Evolutionary conservation across 2,329 filamentous ascomycete genomes (phyloP).

Genomic region (Setomelanomma holmii): DNA sequence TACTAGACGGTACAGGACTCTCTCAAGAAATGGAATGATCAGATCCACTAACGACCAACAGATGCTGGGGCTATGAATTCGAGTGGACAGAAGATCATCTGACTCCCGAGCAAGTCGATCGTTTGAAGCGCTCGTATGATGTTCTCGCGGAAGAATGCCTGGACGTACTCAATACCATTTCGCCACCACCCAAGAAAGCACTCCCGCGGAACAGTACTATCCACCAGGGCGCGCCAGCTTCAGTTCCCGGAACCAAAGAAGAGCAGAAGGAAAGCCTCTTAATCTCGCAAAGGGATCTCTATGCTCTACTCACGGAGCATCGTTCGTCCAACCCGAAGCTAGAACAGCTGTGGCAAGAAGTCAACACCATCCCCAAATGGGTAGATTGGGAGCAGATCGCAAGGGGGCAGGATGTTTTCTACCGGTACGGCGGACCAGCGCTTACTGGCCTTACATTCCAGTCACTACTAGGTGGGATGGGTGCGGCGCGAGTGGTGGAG

Average conservation of each 20-base stretch:
- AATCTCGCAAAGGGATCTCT: slow-evolving; percentile 64
- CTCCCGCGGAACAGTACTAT: slow-evolving; percentile 48
- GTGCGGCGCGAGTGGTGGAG: slow-evolving; percentile 74
- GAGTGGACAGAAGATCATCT: slow-evolving; percentile 72
- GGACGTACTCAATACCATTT: slow-evolving; percentile 68
- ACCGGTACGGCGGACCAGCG: slow-evolving; percentile 73
- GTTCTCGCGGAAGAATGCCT: slow-evolving; percentile 71
- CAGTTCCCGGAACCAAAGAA: slow-evolving; percentile 29
- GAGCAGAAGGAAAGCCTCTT: slow-evolving; percentile 44
- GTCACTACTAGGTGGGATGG: slow-evolving; percentile 74
- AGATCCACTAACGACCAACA: slow-evolving; percentile 29
- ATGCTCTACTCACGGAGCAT: slow-evolving; percentile 67
- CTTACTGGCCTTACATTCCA: slow-evolving; percentile 71
- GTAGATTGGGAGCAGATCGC: slow-evolving; percentile 79
- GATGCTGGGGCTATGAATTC: slow-evolving; percentile 72
- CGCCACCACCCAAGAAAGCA: slow-evolving; percentile 53
- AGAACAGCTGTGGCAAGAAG: slow-evolving; percentile 67
- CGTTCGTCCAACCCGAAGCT: slow-evolving; percentile 63
- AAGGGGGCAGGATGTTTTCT: slow-evolving; percentile 78
- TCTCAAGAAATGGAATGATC: neutral
- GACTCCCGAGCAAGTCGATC: slow-evolving; percentile 64
- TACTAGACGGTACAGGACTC: slow-evolving; percentile 48
- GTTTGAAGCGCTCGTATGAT: slow-evolving; percentile 72
- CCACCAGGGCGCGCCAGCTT: slow-evolving; percentile 35
- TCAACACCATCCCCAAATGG: slow-evolving; percentile 74